Conservation (phyloP, 306 rosid genomes). For the Elaeagnus macrophylla region DNA sequence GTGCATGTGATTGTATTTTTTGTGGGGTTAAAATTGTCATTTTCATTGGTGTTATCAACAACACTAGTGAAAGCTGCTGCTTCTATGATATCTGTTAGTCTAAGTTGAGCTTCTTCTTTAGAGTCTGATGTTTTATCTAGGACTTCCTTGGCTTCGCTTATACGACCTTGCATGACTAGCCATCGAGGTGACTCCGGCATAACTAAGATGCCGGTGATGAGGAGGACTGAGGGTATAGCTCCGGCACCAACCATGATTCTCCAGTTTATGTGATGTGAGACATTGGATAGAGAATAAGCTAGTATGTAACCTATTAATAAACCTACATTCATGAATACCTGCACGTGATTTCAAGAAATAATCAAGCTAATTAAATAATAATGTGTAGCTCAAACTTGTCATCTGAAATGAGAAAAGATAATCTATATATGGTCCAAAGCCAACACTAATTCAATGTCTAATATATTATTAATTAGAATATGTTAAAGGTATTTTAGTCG, state of each 20-base stretch:
- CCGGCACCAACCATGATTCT: constrained; percentile 55
- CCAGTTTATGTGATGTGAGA: constrained; percentile 31
- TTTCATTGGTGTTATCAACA: not conserved
- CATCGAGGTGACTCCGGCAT: constrained; percentile 78
- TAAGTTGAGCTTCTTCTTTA: constrained; percentile 33
- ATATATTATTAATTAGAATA: no score
- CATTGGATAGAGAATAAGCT: constrained; percentile 40
- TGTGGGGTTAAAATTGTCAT: not conserved
- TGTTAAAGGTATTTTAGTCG: no score
- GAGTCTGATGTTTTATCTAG: constrained; percentile 51
- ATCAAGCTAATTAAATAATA: no score
- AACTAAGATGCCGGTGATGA: constrained; percentile 32
- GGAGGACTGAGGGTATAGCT: constrained; percentile 31
- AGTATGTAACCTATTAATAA: constrained; percentile 45
- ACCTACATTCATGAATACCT: constrained; percentile 51
- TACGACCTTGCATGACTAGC: constrained; percentile 66
- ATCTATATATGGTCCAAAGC: no score
- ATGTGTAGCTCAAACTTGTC: no score
- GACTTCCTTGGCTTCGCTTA: constrained; percentile 42
- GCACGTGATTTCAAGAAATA: no score
- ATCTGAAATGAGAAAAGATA: no score
- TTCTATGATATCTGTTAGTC: constrained; percentile 45
- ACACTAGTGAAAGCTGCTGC: constrained; percentile 27
- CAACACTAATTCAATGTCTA: no score
- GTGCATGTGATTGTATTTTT: constrained; percentile 3